Base-by-base conservation (phyloP, 345 rosid species). In the Linum trigynum region DNA sequence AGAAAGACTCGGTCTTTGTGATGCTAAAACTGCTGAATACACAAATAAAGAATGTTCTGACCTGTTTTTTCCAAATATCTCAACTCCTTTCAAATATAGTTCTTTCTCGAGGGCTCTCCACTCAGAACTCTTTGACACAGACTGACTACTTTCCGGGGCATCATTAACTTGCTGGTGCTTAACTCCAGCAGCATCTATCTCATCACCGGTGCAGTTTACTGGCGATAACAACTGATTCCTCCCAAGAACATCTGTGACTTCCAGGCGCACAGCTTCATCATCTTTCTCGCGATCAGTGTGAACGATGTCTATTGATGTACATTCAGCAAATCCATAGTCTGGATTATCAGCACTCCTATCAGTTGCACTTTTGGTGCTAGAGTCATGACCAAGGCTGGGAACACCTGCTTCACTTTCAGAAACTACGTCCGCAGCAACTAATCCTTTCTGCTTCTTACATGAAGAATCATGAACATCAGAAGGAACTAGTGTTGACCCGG, bases 11-110 rank as follows among this genome's bases (percentile, higher is more conserved):
- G 14, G 53, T 15, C 9, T 15, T 9, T 9, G 14, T 48, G 53
- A 48, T 15, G 14, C 14, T 48, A 48, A 48, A 48, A 15, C 9
- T 48, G 53, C 53, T 48, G 55, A 32, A 14, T 45, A 62, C 71
- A 65, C 55, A 66, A 45, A 57, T 65, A 62, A 70, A 58, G 71
- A 78, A 68, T 42, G 56, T 48, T 38, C 40, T 66, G 81, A 90
- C 99, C 99, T 94, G 83, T 90, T 94, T 85, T 89, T 86, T 57
- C 99, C 99, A 81, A 84, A 94, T 65, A 94, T 94, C 79, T 94
- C 97, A 62, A 94, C 81, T 76, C 99, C 99, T 79, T 94, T 94
- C 71, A 74, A 73, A 77, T 86, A 94, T 62, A 94, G 76, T 75
- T 94, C 97, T 80, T 81, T 94, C 81, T 94, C 97, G 61, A 90